Percentiles rank a stretch among this genome's conserved stretches.
phyloP scores from a whole-genome alignment of 768 basidiomycete species.

The Rhizopogon vinicolor region DNA sequence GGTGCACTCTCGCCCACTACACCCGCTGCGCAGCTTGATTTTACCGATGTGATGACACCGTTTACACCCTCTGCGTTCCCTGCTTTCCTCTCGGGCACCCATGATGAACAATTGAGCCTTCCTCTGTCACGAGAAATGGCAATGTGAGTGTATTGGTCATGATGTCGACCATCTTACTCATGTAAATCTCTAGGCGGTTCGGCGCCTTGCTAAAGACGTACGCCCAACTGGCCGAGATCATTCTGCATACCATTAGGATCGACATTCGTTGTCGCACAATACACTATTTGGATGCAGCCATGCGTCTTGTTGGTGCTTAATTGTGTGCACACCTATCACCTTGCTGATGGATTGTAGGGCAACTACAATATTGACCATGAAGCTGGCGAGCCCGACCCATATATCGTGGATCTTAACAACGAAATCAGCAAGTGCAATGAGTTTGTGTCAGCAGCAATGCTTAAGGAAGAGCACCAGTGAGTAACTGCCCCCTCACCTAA shows the following conservation, averaged over 20 bases:
- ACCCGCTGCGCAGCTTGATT: conserved; percentile 41
- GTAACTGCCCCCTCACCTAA: conserved; percentile 19
- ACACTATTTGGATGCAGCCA: conserved; percentile 74
- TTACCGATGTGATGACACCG: conserved; percentile 38
- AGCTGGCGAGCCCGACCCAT: conserved; percentile 86
- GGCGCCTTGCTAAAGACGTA: conserved; percentile 89
- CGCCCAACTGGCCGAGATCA: conserved; percentile 81
- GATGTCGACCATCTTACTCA: conserved; percentile 3
- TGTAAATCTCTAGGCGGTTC: conserved; percentile 62
- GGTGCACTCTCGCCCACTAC: conserved; percentile 44
- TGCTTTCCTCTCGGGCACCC: conserved; percentile 32
- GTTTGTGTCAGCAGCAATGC: conserved; percentile 55
- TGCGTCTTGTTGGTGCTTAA: conserved; percentile 56
- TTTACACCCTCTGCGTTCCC: conserved; percentile 41
- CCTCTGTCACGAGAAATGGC: conserved; percentile 88
- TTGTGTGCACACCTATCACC: neutral
- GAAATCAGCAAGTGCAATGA: conserved; percentile 79
- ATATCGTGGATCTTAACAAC: conserved; percentile 79
- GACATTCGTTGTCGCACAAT: conserved; percentile 85
- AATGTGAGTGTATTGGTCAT: conserved; percentile 51
- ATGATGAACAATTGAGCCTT: conserved; percentile 53
- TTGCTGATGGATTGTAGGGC: conserved; percentile 46
- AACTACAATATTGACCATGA: conserved; percentile 81
- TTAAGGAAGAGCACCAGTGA: conserved; percentile 62
- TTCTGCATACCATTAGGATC: conserved; percentile 82